Conservation (phyloP, 768 basidiomycete genomes). For the Crassisporium funariophilum region DNA sequence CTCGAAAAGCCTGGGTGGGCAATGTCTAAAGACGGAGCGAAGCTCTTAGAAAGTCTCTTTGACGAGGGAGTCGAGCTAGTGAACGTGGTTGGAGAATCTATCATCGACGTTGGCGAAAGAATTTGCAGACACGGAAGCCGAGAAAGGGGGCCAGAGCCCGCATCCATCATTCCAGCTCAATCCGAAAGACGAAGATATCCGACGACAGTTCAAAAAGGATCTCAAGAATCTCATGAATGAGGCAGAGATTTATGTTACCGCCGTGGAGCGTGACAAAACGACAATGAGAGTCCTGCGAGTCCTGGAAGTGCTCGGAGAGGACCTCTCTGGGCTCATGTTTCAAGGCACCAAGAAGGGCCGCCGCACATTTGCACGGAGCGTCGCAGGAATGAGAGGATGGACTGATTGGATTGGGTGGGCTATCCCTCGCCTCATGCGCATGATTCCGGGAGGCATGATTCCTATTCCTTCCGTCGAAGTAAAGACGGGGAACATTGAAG, state of each 20-base stretch:
- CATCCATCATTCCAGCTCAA: not conserved
- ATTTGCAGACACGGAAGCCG: not conserved
- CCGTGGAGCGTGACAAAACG: constrained; percentile 23
- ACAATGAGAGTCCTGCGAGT: constrained; percentile 25
- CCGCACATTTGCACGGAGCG: constrained; percentile 4
- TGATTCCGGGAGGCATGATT: constrained; percentile 27
- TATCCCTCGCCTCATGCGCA: constrained; percentile 31
- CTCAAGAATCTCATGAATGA: constrained; percentile 17
- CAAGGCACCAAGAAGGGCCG: constrained; percentile 2
- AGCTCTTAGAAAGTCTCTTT: constrained; percentile 19
- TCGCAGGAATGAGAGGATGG: constrained; percentile 20
- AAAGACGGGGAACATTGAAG: constrained; percentile 33
- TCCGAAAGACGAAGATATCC: constrained; percentile 6
- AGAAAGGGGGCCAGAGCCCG: no score
- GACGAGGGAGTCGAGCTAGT: constrained; percentile 24
- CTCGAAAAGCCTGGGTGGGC: constrained; percentile 27
- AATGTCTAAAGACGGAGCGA: constrained; percentile 16
- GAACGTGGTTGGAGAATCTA: constrained; percentile 20
- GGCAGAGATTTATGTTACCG: constrained; percentile 17
- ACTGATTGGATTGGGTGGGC: constrained; percentile 35
- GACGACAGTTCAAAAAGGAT: constrained; percentile 17
- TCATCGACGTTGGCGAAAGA: constrained; percentile 15
- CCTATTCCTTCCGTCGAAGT: constrained; percentile 43
- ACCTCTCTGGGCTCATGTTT: constrained; percentile 13
- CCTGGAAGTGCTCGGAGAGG: constrained; percentile 15